phyloP scores from a whole-genome alignment of 306 rosid genomes.

The Ormosia semicastrata region DNA sequence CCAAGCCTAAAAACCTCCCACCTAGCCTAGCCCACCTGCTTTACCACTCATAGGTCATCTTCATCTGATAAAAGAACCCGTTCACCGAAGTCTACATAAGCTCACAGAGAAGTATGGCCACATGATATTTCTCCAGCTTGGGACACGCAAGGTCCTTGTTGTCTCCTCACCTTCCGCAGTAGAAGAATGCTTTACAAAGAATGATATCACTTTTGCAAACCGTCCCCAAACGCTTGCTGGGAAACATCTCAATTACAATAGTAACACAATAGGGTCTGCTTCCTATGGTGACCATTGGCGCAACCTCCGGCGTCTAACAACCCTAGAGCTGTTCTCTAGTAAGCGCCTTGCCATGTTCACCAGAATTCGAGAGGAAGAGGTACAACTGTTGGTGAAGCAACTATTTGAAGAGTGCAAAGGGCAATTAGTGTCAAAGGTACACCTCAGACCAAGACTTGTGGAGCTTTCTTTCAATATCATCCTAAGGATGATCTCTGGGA shows the following conservation, averaged over 20 bases:
- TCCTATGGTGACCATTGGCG: slow-evolving; percentile 47
- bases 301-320: slow-evolving; percentile 26
- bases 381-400: background rate
- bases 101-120: slow-evolving; percentile 35
- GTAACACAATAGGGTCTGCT: background rate
- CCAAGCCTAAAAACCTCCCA: slow-evolving; percentile 18
- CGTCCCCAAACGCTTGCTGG: slow-evolving; percentile 38
- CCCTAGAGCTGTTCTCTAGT: slow-evolving; percentile 26
- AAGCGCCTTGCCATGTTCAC: background rate
- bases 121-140: slow-evolving; percentile 28
- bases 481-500: slow-evolving; percentile 35
- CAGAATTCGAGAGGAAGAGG: slow-evolving; percentile 23
- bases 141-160: slow-evolving; percentile 25
- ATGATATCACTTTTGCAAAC: slow-evolving; percentile 42
- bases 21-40: slow-evolving; percentile 44
- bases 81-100: slow-evolving; percentile 19
- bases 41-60: slow-evolving; percentile 51
- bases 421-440: background rate
- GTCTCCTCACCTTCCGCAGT: slow-evolving; percentile 39
- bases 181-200: slow-evolving; percentile 23
- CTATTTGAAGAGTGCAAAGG: background rate
- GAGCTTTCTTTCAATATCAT: slow-evolving; percentile 33
- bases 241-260: slow-evolving; percentile 24
- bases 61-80: slow-evolving; percentile 34
- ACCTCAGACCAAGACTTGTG: background rate